Base-by-base conservation (phyloP, 2,329 filamentous ascomycete species). In the Didymosphaeria variabile region DNA sequence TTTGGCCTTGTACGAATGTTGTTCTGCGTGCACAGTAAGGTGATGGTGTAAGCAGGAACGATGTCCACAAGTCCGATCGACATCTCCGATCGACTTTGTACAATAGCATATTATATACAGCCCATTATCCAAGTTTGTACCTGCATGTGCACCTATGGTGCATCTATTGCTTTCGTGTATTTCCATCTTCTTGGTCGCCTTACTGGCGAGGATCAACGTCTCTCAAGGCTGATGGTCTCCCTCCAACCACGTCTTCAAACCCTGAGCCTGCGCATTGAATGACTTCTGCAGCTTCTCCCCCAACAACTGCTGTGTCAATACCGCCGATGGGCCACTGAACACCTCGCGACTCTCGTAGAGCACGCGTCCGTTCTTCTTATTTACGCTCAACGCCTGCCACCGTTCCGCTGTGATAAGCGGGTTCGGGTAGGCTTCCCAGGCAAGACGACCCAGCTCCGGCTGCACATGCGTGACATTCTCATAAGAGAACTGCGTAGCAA, bases 261-360 rank as follows among this genome's bases (percentile, higher is more conserved):
- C 74, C 49, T 64, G 44, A 17, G 62, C 72, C 56, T 77, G 74
- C 5, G 64, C 73, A 23, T 72, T 67, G 52, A 77, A 76, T 3
- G 63, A 64, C 23, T 65, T 26, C 53, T 75, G 68, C 46, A 76
- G 52, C 21, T 58, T 60, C 38, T 63, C 57, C n/a, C 59, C 68
- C 13, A 68, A 34, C 44, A 57, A 53, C 12, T 12, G 53, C 56
- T 70, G 55, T 42, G 74, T 17, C 9, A 59, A 31, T 13, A 21
- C 40, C 38, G 71, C 72, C 40, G 63, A 21, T 3, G 59, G 23
- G 19, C 74, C 74, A 7, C 55, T 13, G 44, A 69, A 76, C 13
- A 73, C 72, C 57, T 77, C 73, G 15, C 69, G 63, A 55, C 68
- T 72, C 64, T 76, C 73, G 58, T 77, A 77, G 58, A 75, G 54